Base-by-base conservation (phyloP, 768 basidiomycete genomes). In the Pisolithus tinctorius region DNA sequence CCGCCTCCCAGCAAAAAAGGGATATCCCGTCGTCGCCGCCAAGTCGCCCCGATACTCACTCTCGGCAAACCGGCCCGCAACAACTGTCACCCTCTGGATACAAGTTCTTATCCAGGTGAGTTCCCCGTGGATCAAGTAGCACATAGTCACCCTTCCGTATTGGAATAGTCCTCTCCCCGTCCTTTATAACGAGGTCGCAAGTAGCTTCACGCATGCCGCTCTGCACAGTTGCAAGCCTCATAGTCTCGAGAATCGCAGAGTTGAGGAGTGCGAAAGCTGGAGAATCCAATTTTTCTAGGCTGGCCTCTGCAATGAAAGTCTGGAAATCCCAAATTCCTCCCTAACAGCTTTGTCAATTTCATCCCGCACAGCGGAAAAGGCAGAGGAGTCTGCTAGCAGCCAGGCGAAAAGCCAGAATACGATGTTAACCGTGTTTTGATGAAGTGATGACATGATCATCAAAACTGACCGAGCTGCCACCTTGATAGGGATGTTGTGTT, bases 371-470 rank as follows among this genome's bases (percentile, higher is more conserved):
- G 70, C 74, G 27, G 69, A 66, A 63, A 79, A 66, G 1, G 66
- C 71, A n/a, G 64, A 60, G 0, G 74, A 74, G 49, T 75, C 62
- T 45, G 71, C 68, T 31, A 80, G 65, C 25, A 81, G 65, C 34
- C 52, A 61, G 1, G 57, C 53, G 3, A 64, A 34, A 23, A 53
- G 44, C 16, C 63, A 61, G 36, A 59, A 55, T 0, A 55, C 26
- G 45, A 55, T 63, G 50, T 48, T 58, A 27, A 66, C 3, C 0
- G 47, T 57, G 6, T 65, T 64, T 48, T 48, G 61, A 26, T 63
- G 64, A 1, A 56, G 38, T 1, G 53, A 57, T 59, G 57, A 57
- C 23, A 65, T 31, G 50, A 65, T 56, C 9, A 47, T 53, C 43
- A 64, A 54, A 6, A 59, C 46, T 20, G 61, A 11, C 36, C 53